Conservation (phyloP, 2,329 filamentous ascomycete species). For the Colletotrichum musae region DNA sequence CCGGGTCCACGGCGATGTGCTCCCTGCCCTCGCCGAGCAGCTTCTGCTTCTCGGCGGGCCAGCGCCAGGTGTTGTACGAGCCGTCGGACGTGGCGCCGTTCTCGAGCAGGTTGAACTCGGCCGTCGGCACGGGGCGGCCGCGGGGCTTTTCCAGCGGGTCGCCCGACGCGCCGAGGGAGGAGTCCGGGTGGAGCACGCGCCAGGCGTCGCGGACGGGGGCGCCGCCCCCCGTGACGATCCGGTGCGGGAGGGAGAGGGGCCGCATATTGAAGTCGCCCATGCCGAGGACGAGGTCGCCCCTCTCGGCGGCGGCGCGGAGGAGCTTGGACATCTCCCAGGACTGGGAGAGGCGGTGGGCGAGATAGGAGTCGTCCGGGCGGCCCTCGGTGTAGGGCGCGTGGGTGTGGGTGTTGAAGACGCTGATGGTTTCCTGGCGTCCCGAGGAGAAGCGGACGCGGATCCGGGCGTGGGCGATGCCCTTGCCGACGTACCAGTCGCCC, state of each 20-base stretch:
- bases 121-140: constrained; percentile 78
- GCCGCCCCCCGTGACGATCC: constrained; percentile 84
- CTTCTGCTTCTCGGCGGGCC: constrained; percentile 80
- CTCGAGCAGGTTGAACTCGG: constrained; percentile 80
- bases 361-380: constrained; percentile 85
- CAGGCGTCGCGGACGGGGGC: constrained; percentile 86
- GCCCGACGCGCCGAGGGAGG: constrained; percentile 81
- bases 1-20: constrained; percentile 72
- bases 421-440: constrained; percentile 72
- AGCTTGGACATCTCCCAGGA: constrained; percentile 96
- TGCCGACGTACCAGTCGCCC: constrained; percentile 97
- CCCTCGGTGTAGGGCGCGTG: constrained; percentile 87
- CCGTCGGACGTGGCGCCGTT: constrained; percentile 93
- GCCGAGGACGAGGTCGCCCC: constrained; percentile 86
- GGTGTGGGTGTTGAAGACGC: constrained; percentile 89
- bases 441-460: constrained; percentile 59
- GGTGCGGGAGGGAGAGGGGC: constrained; percentile 87
- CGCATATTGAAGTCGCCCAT: constrained; percentile 98
- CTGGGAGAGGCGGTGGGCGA: constrained; percentile 91
- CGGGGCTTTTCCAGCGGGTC: constrained; percentile 78
- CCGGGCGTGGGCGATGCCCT: constrained; percentile 88
- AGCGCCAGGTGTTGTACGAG: constrained; percentile 93
- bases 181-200: constrained; percentile 86
- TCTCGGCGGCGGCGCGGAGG: constrained; percentile 83
- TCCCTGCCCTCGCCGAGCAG: constrained; percentile 75